Conservation (phyloP, 2,329 filamentous ascomycete genomes). For the Aspergillus tanneri region DNA sequence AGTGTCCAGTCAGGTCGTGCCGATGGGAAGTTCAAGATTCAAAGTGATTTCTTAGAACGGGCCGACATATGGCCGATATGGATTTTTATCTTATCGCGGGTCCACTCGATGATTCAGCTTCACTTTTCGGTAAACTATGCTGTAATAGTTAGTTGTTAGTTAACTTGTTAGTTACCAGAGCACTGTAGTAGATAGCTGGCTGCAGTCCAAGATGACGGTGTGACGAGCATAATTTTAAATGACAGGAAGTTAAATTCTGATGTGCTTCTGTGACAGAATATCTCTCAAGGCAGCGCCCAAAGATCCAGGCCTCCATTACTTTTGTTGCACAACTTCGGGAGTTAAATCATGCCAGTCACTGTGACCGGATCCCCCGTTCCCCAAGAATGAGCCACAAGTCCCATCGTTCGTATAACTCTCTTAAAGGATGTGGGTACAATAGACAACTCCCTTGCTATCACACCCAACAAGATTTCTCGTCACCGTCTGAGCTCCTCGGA, state of each 20-base stretch:
- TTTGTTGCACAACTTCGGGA: not conserved
- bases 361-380: not conserved
- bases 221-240: too few species aligned
- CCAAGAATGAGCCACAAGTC: too few species aligned
- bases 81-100: not conserved
- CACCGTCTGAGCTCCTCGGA: conserved; percentile 11
- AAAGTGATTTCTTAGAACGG: conserved; percentile 2
- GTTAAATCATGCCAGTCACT: not conserved
- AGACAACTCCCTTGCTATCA: conserved; percentile 5
- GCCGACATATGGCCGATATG: conserved; percentile 6
- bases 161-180: not conserved
- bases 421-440: not conserved
- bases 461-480: conserved; percentile 3
- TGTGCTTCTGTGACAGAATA: not conserved
- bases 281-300: not conserved
- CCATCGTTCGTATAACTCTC: conserved; percentile 4
- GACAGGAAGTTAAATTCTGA: not conserved
- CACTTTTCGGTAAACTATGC: not conserved
- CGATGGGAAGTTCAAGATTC: not conserved
- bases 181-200: too few species aligned
- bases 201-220: too few species aligned
- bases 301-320: not conserved
- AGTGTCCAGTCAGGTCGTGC: not conserved
- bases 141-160: too few species aligned
- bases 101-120: not conserved